Percentiles rank a stretch among this genome's conserved stretches.
Conservation (phyloP, 2,329 filamentous ascomycete genomes). For the Paramyrothecium sp. region DNA sequence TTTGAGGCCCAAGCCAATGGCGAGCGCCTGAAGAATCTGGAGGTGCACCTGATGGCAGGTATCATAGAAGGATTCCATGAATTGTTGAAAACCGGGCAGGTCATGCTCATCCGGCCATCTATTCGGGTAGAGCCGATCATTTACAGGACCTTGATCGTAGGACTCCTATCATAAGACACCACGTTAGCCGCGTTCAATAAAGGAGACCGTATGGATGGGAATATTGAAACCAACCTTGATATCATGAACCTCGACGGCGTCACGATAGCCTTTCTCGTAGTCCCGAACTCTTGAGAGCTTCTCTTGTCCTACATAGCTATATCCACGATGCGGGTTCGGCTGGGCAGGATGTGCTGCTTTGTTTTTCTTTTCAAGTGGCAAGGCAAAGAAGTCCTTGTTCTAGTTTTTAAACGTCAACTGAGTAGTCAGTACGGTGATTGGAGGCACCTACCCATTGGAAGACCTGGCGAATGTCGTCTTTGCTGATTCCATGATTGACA, state of each 20-base stretch:
- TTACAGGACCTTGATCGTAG: slow-evolving; percentile 34
- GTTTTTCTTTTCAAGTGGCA: slow-evolving; percentile 27
- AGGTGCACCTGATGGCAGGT: slow-evolving; percentile 70
- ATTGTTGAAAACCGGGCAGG: slow-evolving; percentile 18
- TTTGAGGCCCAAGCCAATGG: slow-evolving; percentile 68
- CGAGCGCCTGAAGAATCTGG: slow-evolving; percentile 74
- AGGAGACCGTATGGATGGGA: too few species aligned
- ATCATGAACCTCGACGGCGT: slow-evolving; percentile 55
- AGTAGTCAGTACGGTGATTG: background rate
- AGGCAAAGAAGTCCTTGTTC: slow-evolving; percentile 26
- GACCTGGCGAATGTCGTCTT: slow-evolving; percentile 16
- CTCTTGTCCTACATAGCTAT: slow-evolving; percentile 31
- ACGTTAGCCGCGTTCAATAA: slow-evolving; percentile 10
- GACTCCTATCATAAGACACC: slow-evolving; percentile 33
- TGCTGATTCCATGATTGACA: slow-evolving; percentile 21
- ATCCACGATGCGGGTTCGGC: slow-evolving; percentile 33
- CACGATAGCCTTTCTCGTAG: slow-evolving; percentile 32
- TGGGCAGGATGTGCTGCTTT: slow-evolving; percentile 28
- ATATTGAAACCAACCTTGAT: slow-evolving; percentile 17
- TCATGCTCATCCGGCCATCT: slow-evolving; percentile 22
- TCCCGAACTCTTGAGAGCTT: slow-evolving; percentile 32
- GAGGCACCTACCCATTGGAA: slow-evolving; percentile 11
- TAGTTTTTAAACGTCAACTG: slow-evolving; percentile 6
- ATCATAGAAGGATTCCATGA: slow-evolving; percentile 59
- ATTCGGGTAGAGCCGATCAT: slow-evolving; percentile 25